Percentiles rank a stretch among this genome's conserved stretches.
phyloP scores from a whole-genome alignment of 2,329 filamentous ascomycete species.

The Xylariaceae sp. region DNA sequence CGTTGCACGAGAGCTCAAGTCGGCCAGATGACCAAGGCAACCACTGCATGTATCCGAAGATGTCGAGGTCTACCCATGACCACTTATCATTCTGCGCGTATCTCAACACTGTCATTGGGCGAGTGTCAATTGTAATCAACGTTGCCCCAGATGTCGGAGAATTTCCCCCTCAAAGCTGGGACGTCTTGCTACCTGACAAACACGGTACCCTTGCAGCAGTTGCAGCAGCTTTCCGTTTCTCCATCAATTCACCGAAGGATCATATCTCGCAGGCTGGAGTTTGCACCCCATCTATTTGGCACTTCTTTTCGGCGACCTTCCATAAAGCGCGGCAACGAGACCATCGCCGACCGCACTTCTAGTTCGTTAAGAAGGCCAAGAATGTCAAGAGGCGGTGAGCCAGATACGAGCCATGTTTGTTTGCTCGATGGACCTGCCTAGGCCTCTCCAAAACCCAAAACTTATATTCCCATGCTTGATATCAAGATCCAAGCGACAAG shows the following conservation, averaged over 20 bases:
- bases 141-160: not conserved
- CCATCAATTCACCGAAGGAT: not conserved
- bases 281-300: not conserved
- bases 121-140: not conserved
- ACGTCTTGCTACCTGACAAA: not conserved
- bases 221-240: not conserved
- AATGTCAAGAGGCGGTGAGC: conserved; percentile 7
- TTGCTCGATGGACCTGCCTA: too few species aligned
- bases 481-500: too few species aligned
- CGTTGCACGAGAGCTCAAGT: too few species aligned
- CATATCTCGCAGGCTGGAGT: too few species aligned
- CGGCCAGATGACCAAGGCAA: not conserved
- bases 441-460: too few species aligned
- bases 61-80: not conserved
- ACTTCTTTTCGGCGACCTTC: not conserved
- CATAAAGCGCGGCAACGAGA: not conserved
- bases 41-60: not conserved
- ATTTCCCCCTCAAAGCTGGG: not conserved
- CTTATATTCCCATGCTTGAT: too few species aligned
- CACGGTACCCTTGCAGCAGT: not conserved
- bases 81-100: not conserved
- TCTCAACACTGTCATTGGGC: not conserved
- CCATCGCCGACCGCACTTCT: not conserved
- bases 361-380: not conserved
- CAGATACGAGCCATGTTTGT: too few species aligned